Evolutionary conservation across 2,329 filamentous ascomycete species (phyloP).

Genomic region (Botrytis porri): DNA sequence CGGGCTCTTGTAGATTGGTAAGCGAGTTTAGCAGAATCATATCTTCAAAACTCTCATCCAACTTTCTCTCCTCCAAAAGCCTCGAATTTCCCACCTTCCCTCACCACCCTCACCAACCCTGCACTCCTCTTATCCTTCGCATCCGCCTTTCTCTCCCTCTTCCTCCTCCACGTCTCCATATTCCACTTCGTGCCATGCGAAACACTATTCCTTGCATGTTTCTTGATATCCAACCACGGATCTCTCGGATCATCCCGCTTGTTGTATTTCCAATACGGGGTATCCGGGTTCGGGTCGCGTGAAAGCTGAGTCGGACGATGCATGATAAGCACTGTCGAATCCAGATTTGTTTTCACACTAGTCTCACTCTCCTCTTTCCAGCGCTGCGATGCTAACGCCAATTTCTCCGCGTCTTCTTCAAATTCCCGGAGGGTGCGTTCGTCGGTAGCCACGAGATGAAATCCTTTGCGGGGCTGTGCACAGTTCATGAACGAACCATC

Average conservation of each 20-base stretch:
- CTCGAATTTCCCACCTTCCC: no score
- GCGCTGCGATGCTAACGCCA: background rate
- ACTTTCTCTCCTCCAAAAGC: no score
- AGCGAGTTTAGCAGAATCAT: no score
- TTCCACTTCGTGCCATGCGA: background rate
- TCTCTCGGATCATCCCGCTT: background rate
- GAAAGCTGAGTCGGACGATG: background rate
- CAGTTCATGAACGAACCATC: background rate
- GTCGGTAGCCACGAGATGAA: background rate
- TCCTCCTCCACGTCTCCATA: background rate
- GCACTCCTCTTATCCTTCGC: background rate
- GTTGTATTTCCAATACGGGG: background rate
- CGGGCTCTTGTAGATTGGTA: no score
- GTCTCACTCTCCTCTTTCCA: background rate
- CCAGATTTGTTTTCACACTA: rapidly evolving
- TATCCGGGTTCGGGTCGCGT: background rate
- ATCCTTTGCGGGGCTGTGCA: background rate
- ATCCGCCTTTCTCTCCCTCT: background rate
- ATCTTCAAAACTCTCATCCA: no score
- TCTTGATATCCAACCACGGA: background rate
- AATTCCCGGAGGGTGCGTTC: background rate
- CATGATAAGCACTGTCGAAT: background rate
- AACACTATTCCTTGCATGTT: background rate
- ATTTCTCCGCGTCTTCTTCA: rapidly evolving
- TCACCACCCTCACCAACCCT: background rate